Base-by-base conservation (phyloP, 371 early-diverging fungal genomes). In the Lichtheimia ramosa region DNA sequence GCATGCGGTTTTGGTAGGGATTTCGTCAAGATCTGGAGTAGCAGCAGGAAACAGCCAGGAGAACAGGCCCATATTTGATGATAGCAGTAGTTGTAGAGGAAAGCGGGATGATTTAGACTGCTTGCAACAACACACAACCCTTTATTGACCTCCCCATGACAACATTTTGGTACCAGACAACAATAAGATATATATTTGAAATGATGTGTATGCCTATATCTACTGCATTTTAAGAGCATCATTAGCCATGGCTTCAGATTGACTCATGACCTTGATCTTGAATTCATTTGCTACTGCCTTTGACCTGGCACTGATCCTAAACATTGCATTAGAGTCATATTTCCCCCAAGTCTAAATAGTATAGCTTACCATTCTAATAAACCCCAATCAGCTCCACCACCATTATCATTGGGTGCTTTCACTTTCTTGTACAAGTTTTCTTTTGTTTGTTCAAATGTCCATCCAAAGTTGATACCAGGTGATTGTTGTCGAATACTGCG, bases 401-500 rank as follows among this genome's bases (percentile, higher is more conserved):
- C 77, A 18, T 70, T 73, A 16, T 43, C 50, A 50, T 63, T 68
- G 48, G 71, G 66, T 16, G 74, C 70, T 13, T 8, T 0, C 23
- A 83, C 82, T 41, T 63, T 65, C 20, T 59, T 16, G 61, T 61
- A 70, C 8, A 83, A 59, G 70, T 83, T 83, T 25, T 80, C 62
- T n/a, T 68, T 65, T 41, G 63, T 64, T 60, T 78, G 71, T 5
- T 63, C 63, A 46, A 75, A 66, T 21, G 61, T 73, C 83, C 83
- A 83, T 14, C 74, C 71, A 68, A 63, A 81, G 68, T 83, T 72
- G 51, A 81, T 79, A 69, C 83, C 83, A 21, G 76, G 76, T 27
- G 83, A 83, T 40, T 68, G 62, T 68, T 83, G 83, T 42, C 43
- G 60, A 40, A 83, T 71, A 59, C 60, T 71, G 61, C 82, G 80